Evolutionary conservation across 202 grass and related monocot genomes (phyloP).

Genomic region (Hordeum pubiflorum): DNA sequence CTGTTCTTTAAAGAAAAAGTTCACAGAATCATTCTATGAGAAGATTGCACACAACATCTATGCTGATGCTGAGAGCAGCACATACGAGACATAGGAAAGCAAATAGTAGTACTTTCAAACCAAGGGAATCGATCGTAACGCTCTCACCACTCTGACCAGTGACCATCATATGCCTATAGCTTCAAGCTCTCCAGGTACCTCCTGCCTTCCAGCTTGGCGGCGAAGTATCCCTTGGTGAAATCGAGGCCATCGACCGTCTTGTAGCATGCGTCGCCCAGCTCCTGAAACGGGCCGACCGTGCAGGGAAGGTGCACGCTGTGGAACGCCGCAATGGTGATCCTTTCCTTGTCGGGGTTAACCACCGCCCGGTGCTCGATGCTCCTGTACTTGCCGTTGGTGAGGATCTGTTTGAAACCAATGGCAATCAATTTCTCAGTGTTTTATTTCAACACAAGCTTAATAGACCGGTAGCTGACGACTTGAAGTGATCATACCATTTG

Average conservation of each 20-base stretch:
- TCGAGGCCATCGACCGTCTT: slow-evolving; percentile 20
- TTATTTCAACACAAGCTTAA: no score
- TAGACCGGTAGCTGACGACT: no score
- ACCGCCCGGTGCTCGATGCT: slow-evolving; percentile 59
- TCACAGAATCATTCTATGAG: not conserved
- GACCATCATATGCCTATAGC: not conserved
- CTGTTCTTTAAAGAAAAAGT: not conserved
- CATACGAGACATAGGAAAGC: not conserved
- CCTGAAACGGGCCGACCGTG: slow-evolving; percentile 33
- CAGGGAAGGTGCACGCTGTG: not conserved
- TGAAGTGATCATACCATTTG: not conserved
- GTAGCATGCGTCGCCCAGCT: slow-evolving; percentile 29
- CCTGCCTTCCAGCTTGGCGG: slow-evolving; percentile 51
- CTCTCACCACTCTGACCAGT: not conserved
- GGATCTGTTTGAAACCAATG: not conserved
- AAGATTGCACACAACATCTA: not conserved
- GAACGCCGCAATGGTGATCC: slow-evolving; percentile 44
- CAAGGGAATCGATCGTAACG: not conserved
- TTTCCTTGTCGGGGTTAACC: slow-evolving; percentile 29
- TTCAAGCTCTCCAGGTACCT: slow-evolving; percentile 43
- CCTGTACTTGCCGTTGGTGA: slow-evolving; percentile 45
- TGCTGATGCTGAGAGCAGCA: not conserved
- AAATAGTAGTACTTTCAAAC: not conserved
- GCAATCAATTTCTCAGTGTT: not conserved
- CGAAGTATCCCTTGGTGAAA: slow-evolving; percentile 33